Evolutionary conservation across 1,284 basidiomycete genomes (phyloP).

Genomic region (Athelia psychrophila): DNA sequence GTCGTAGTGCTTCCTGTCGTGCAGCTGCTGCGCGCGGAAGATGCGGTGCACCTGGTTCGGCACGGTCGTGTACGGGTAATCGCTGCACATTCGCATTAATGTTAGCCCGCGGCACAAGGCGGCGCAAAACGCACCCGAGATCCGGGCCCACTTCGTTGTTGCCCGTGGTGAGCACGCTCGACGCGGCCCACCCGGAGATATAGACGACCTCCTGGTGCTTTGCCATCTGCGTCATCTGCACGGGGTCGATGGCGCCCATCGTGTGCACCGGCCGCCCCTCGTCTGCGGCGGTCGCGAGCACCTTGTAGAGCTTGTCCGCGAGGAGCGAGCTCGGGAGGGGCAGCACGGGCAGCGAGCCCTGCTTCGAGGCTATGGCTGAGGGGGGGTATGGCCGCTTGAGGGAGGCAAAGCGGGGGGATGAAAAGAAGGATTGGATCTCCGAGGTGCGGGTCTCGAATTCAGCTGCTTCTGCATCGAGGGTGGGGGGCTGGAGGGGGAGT

Average conservation of each 20-base stretch:
- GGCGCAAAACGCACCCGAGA: slow-evolving; percentile 67
- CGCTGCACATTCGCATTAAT: slow-evolving; percentile 39
- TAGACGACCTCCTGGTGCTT: slow-evolving; percentile 93
- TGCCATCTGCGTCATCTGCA: slow-evolving; percentile 98
- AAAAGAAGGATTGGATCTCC: slow-evolving; percentile 73
- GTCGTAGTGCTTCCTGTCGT: slow-evolving; percentile 86
- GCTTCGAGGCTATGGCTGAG: slow-evolving; percentile 80
- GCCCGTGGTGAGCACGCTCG: slow-evolving; percentile 86
- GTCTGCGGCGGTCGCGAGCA: slow-evolving; percentile 64
- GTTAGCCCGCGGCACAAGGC: slow-evolving; percentile 1
- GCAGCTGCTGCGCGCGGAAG: slow-evolving; percentile 83
- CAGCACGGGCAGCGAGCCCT: slow-evolving; percentile 80
- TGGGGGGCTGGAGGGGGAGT: slow-evolving; percentile 64
- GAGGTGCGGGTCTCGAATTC: slow-evolving; percentile 63
- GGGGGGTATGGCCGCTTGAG: slow-evolving; percentile 81
- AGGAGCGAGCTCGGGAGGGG: slow-evolving; percentile 77
- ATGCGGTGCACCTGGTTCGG: slow-evolving; percentile 89
- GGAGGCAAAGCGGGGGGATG: slow-evolving; percentile 68
- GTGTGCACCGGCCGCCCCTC: slow-evolving; percentile 76
- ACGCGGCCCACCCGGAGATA: slow-evolving; percentile 91
- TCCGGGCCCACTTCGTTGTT: slow-evolving; percentile 98
- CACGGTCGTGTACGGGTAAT: slow-evolving; percentile 94
- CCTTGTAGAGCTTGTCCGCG: slow-evolving; percentile 78
- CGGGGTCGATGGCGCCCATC: slow-evolving; percentile 88
- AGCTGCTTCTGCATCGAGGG: slow-evolving; percentile 60